Conservation (phyloP, 371 early-diverging fungal genomes). For the Mortierella sp. region DNA sequence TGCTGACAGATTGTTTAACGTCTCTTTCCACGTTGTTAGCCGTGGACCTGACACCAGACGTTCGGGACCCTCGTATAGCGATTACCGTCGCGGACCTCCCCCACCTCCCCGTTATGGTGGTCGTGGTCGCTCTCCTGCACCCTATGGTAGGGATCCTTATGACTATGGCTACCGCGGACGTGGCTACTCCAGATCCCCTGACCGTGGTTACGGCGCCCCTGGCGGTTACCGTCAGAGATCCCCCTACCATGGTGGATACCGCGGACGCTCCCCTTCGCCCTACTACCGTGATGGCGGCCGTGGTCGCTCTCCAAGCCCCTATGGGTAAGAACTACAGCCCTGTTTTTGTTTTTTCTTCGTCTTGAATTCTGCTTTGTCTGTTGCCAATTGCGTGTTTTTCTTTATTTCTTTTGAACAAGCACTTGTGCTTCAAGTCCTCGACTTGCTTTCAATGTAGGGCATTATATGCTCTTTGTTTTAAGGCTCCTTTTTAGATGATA, state of each 20-base stretch:
- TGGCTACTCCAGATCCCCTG: constrained; percentile 62
- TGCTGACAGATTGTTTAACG: too few species aligned
- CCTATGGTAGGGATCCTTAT: constrained; percentile 52
- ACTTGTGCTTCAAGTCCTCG: not conserved
- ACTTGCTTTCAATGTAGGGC: constrained; percentile 3
- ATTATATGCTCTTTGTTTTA: not conserved
- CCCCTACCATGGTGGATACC: constrained; percentile 53
- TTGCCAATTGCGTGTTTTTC: not conserved
- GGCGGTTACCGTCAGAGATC: constrained; percentile 42
- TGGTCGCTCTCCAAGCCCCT: constrained; percentile 61
- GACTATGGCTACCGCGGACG: constrained; percentile 52
- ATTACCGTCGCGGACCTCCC: constrained; percentile 59
- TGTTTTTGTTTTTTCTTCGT: not conserved
- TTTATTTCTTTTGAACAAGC: not conserved
- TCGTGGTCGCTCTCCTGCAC: constrained; percentile 58
- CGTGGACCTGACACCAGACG: constrained; percentile 46
- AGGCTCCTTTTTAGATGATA: not conserved
- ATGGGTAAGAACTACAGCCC: constrained; percentile 52
- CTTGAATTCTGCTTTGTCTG: not conserved
- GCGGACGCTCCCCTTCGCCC: constrained; percentile 62
- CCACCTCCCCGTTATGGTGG: constrained; percentile 58
- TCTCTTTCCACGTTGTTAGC: not conserved
- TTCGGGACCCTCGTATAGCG: constrained; percentile 34
- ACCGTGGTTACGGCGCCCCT: constrained; percentile 53
- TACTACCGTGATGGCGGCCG: constrained; percentile 59